Percentiles rank a stretch among this genome's conserved stretches.
These are phyloP conservation scores for Skeletonema grethae DNA, from an alignment of 108 stramenopile genomes.

Conservation along the genomic window DNA sequence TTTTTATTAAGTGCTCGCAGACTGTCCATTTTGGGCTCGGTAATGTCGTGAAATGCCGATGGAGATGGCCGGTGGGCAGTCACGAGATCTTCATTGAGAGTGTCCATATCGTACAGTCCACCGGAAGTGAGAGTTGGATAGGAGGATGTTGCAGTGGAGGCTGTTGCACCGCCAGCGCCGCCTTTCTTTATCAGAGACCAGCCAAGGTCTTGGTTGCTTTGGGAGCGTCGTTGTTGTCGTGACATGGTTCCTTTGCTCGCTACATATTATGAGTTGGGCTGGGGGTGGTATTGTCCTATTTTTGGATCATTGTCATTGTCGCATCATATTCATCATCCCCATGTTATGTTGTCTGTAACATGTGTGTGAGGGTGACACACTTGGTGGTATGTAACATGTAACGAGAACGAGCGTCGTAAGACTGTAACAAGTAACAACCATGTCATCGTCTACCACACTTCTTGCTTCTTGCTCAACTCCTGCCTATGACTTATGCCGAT, in stretches of 20 bases:
- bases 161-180: neutral
- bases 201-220: neutral
- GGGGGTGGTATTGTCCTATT: neutral
- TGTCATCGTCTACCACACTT: no score
- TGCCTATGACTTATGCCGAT: no score
- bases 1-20: conserved; percentile 31
- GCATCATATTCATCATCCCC: no score
- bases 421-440: no score
- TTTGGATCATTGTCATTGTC: neutral
- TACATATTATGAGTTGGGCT: no score
- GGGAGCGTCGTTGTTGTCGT: neutral
- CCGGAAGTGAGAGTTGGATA: conserved; percentile 15
- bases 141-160: neutral
- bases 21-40: conserved; percentile 36
- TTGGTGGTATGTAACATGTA: no score
- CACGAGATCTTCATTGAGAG: conserved; percentile 36
- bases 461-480: no score
- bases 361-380: no score
- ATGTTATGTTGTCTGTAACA: no score
- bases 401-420: no score
- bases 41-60: conserved; percentile 13
- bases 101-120: conserved; percentile 36
- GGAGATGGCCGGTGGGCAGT: conserved; percentile 14
- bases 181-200: neutral
- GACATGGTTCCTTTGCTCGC: neutral